Base-by-base conservation (phyloP, 495 filamentous ascomycete genomes). In the Platismatia glauca region DNA sequence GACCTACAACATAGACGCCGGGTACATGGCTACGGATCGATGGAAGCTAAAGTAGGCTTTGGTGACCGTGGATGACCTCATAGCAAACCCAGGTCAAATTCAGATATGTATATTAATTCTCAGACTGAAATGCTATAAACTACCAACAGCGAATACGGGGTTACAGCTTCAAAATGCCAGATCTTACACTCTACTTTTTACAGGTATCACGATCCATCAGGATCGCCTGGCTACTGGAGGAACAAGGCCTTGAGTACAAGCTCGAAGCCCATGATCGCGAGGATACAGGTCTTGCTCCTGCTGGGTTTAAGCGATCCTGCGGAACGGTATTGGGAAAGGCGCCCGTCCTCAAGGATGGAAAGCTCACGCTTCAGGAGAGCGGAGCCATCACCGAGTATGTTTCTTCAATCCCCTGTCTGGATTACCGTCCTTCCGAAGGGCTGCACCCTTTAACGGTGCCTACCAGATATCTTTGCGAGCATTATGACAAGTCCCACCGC, bases 111-210 rank as follows among this genome's bases (percentile, higher is more conserved):
- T 0, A 22, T 12, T 13, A 0, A 24, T 12, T 48, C n/a, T 39
- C 12, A 39, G 38, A 39, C 38, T 8, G 8, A 2, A 8, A 43
- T 8, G 20, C 1, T n/a, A 6, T 5, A 12, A 9, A 20, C n/a
- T 18, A n/a, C 3, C 7, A 6, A 18, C 15, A 39, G 15, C 38
- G 18, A 39, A 3, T 18, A 18, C 20, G 4, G 12, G 12, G 0
- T 7, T 3, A 60, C n/a, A 13, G 44, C 7, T 39, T 24, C 22
- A 48, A 63, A 33, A 71, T 66, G 64, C 71, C 72, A 35, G 58
- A 67, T 39, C 66, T 76, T n/a, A 77, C 72, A 7, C 74, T 77
- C 64, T 76, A 72, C 64, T 74, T 74, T 67, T 68, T 77, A 20
- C 71, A 75, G 67, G 69, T 72, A 64, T 77, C 75, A 11, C 75